A percentile compares a stretch with the other conserved stretches of the same genome.
Evolutionary conservation across 345 rosid genomes (phyloP).

Genomic region (Syzygium oleosum): DNA sequence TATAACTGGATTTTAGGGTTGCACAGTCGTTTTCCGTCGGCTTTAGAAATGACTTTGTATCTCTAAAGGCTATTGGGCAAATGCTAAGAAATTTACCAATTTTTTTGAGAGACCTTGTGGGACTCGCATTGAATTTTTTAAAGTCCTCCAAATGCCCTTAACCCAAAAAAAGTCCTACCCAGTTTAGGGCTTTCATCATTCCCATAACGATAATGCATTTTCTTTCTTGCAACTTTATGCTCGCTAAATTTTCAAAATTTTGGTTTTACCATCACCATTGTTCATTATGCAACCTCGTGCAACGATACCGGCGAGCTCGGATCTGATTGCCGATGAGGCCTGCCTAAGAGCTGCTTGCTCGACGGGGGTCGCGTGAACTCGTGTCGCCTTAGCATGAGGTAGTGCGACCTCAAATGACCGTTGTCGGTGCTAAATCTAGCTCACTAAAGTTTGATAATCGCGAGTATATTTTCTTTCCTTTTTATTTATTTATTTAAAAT

Average conservation of each 20-base stretch:
- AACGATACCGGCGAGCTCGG: not conserved
- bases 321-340: not conserved
- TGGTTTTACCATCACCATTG: not conserved
- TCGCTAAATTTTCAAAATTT: not conserved
- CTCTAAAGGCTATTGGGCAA: not conserved
- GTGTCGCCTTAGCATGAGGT: not conserved
- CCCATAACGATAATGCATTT: not conserved
- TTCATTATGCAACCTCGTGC: accelerated
- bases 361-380: not conserved
- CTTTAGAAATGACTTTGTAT: not conserved
- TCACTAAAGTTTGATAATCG: accelerated
- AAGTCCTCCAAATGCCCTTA: not conserved
- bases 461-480: accelerated
- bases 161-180: not conserved
- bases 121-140: not conserved
- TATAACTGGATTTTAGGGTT: not conserved
- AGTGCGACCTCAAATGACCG: accelerated
- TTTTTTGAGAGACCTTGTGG: not conserved
- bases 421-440: accelerated
- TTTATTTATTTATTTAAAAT: not conserved
- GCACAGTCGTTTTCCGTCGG: accelerated
- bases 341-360: not conserved
- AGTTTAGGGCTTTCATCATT: not conserved
- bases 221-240: not conserved
- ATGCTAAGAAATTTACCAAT: not conserved